Evolutionary conservation across 192 early-diverging fungal genomes (phyloP).

Genomic region (Phycomyces nitens): DNA sequence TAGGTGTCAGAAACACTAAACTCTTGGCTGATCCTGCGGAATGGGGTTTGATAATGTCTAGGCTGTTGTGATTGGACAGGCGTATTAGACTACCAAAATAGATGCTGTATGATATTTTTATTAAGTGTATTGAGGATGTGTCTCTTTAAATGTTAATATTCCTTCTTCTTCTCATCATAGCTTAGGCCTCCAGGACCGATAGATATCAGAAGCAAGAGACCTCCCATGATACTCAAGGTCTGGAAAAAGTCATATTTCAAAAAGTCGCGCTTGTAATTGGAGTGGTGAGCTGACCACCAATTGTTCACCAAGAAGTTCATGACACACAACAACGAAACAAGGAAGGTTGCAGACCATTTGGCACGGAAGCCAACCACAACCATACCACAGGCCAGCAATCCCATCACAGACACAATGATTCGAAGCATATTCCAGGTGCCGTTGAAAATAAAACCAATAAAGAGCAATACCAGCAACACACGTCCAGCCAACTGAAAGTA

Average conservation of each 20-base stretch:
- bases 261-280: conserved; percentile 82
- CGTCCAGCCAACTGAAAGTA: conserved; percentile 92
- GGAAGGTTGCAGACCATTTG: conserved; percentile 89
- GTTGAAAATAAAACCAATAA: conserved; percentile 83
- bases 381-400: conserved; percentile 83
- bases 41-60: not conserved
- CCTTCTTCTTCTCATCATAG: conserved; percentile 96
- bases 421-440: conserved; percentile 74
- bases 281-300: conserved; percentile 88
- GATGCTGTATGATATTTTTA: conserved; percentile 1
- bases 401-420: conserved; percentile 69
- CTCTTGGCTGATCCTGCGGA: not conserved
- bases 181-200: conserved; percentile 89
- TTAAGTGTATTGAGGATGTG: conserved; percentile 1
- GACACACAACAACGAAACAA: conserved; percentile 82
- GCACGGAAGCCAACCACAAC: conserved; percentile 96
- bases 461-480: conserved; percentile 86
- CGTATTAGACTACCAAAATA: not conserved
- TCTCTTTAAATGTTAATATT: conserved; percentile 54
- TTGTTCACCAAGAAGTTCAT: conserved; percentile 93
- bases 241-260: conserved; percentile 99
- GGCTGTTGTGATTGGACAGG: no score
- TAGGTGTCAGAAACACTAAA: conserved; percentile 1
- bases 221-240: conserved; percentile 95
- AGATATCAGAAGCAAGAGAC: conserved; percentile 86